A percentile compares a stretch with the other conserved stretches of the same genome.
Conservation (phyloP, 768 basidiomycete species). For the Kondoa subrosea region DNA sequence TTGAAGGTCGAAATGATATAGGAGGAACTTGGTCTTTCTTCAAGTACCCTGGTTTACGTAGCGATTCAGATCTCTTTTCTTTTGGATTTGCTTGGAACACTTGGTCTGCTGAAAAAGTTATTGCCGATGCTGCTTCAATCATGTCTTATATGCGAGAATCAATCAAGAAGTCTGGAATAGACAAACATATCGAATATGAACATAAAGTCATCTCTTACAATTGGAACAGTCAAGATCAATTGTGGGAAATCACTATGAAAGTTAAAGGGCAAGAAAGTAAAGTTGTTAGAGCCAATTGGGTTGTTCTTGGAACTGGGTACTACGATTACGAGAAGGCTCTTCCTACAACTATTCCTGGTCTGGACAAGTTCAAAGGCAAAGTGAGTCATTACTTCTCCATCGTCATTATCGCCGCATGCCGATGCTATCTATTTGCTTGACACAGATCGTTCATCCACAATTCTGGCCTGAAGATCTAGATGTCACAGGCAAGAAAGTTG, state of each 20-base stretch:
- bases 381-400: background rate
- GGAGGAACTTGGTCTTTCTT: conserved; percentile 22
- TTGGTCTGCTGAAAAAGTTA: conserved; percentile 10
- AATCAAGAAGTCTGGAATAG: background rate
- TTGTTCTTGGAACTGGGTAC: conserved; percentile 22
- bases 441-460: conserved; percentile 19
- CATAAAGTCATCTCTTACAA: conserved; percentile 8
- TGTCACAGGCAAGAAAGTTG: conserved; percentile 16
- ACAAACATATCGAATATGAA: conserved; percentile 6
- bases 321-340: conserved; percentile 21
- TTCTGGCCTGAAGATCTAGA: conserved; percentile 21
- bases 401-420: background rate
- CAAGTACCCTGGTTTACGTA: conserved; percentile 21
- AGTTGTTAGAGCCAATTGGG: conserved; percentile 15
- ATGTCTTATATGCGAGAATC: conserved; percentile 7
- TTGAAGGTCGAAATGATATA: conserved; percentile 17
- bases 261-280: background rate
- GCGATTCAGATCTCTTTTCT: conserved; percentile 16
- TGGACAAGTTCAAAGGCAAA: conserved; percentile 17
- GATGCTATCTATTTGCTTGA: background rate
- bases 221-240: conserved; percentile 14
- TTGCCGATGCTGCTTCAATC: conserved; percentile 5
- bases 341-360: conserved; percentile 15
- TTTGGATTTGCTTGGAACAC: conserved; percentile 16
- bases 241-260: conserved; percentile 13